phyloP scores from a whole-genome alignment of 2,329 filamentous ascomycete genomes.

The Phyllosticta capitalensis region DNA sequence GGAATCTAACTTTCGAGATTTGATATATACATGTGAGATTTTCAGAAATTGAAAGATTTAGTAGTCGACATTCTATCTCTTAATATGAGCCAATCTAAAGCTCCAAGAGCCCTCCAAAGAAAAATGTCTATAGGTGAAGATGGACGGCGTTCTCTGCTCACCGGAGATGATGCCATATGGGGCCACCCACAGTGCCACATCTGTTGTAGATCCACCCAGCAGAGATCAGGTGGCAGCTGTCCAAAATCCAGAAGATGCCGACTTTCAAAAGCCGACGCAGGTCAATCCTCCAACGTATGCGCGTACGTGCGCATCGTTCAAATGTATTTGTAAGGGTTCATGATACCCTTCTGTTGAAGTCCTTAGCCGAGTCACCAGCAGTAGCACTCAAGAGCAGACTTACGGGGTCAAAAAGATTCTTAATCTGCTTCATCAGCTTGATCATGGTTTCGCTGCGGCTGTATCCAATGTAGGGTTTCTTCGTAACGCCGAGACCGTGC shows the following conservation, averaged over 20 bases:
- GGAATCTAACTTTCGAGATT: no score
- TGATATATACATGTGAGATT: no score
- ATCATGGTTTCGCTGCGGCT: slow-evolving; percentile 83
- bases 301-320: slow-evolving; percentile 13
- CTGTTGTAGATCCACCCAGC: not conserved
- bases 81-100: no score
- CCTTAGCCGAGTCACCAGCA: slow-evolving; percentile 14
- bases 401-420: slow-evolving; percentile 88
- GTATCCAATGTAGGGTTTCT: slow-evolving; percentile 93
- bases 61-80: no score
- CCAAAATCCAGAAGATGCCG: not conserved
- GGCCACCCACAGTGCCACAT: not conserved
- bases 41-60: no score
- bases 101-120: no score
- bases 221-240: not conserved
- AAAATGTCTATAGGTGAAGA: not conserved
- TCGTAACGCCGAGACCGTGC: slow-evolving; percentile 86
- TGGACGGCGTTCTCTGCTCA: not conserved
- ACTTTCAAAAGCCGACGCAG: not conserved
- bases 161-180: not conserved
- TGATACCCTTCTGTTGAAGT: slow-evolving; percentile 73
- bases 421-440: slow-evolving; percentile 87
- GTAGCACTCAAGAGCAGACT: slow-evolving; percentile 28
- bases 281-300: not conserved
- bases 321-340: slow-evolving; percentile 99